Percentiles rank a stretch among this genome's conserved stretches.
Conservation (phyloP, 768 basidiomycete genomes). For the Termitomyces sp. region DNA sequence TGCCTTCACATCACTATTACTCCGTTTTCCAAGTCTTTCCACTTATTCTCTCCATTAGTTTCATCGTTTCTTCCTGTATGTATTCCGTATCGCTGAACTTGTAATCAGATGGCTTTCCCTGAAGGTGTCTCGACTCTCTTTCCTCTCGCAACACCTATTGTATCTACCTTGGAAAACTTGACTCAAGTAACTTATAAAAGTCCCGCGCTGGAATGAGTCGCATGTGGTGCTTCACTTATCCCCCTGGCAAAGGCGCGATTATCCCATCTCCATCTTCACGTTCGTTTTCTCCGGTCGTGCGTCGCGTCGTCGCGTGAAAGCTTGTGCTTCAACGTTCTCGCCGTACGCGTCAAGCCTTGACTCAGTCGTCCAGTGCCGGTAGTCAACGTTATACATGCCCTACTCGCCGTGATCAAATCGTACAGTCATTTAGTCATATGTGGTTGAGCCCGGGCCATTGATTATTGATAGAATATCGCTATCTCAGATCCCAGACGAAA, state of each 20-base stretch:
- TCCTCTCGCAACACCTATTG: too few species aligned
- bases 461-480: constrained; percentile 19
- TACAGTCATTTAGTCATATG: constrained; percentile 5
- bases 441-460: constrained; percentile 5
- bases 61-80: background rate
- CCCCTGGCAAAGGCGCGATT: too few species aligned
- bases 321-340: background rate
- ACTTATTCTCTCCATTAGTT: background rate
- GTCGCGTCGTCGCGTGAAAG: too few species aligned
- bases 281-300: background rate
- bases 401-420: background rate
- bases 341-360: background rate
- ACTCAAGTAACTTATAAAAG: too few species aligned
- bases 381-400: background rate
- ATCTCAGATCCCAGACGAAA: constrained; percentile 20
- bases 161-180: too few species aligned
- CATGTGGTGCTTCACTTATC: too few species aligned
- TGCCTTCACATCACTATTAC: background rate
- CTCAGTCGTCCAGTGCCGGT: background rate
- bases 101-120: background rate
- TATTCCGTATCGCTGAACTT: background rate
- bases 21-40: background rate
- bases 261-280: too few species aligned
- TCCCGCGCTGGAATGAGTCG: background rate
- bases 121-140: background rate